These are phyloP conservation scores for Tuber brumale DNA, from an alignment of 495 filamentous ascomycete genomes.

Conservation along the genomic window DNA sequence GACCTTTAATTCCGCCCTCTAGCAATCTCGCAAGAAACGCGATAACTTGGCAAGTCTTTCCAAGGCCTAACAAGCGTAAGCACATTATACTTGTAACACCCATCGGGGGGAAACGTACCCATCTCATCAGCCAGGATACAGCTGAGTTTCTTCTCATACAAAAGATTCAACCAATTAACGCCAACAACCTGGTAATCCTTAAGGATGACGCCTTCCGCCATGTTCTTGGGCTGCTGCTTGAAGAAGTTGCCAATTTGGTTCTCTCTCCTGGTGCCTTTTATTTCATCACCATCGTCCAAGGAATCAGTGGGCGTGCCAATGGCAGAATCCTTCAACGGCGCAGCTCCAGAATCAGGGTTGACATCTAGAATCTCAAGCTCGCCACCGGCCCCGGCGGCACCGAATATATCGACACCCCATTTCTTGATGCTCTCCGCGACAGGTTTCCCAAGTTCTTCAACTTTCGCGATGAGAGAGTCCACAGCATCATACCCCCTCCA, in stretches of 20 bases:
- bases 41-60: slow-evolving; percentile 96
- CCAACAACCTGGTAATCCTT: slow-evolving; percentile 93
- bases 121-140: slow-evolving; percentile 96
- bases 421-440: slow-evolving; percentile 62
- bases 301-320: slow-evolving; percentile 63
- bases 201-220: slow-evolving; percentile 62
- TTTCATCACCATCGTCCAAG: slow-evolving; percentile 50
- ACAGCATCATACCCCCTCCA: slow-evolving; percentile 66
- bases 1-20: slow-evolving; percentile 60
- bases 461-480: slow-evolving; percentile 66
- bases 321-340: slow-evolving; percentile 55
- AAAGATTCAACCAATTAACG: slow-evolving; percentile 81
- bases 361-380: slow-evolving; percentile 64
- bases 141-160: slow-evolving; percentile 69
- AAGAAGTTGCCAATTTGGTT: slow-evolving; percentile 37
- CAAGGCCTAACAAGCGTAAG: slow-evolving; percentile 51
- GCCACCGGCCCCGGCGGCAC: slow-evolving; percentile 52
- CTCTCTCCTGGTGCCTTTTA: slow-evolving; percentile 42
- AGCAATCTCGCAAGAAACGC: slow-evolving; percentile 78
- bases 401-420: slow-evolving; percentile 74
- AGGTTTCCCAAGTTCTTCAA: slow-evolving; percentile 62
- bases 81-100: slow-evolving; percentile 1
- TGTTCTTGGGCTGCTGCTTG: slow-evolving; percentile 64
- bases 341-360: slow-evolving; percentile 44
- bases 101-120: slow-evolving; percentile 47